Conservation (phyloP, 441 rosid genomes). For the Isatis lusitanica region DNA sequence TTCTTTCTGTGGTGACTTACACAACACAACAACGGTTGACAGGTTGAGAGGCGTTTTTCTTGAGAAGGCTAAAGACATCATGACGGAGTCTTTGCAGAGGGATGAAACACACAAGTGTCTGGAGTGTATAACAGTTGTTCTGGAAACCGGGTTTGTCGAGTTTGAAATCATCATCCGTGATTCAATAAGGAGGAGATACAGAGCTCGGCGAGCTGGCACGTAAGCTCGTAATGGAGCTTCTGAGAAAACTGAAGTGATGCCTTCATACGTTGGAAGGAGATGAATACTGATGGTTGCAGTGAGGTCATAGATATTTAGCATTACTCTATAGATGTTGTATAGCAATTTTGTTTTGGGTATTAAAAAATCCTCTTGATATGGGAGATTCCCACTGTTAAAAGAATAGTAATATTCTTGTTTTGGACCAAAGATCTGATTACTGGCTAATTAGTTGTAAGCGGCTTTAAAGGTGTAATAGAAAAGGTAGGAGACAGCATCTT, state of each 20-base stretch:
- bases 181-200: conserved; percentile 19
- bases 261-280: conserved; percentile 38
- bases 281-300: conserved; percentile 22
- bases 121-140: conserved; percentile 31
- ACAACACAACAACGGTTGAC: conserved; percentile 39
- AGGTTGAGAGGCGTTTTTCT: conserved; percentile 33
- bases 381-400: not conserved
- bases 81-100: conserved; percentile 38
- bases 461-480: not conserved
- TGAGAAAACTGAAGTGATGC: conserved; percentile 16
- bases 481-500: too few relatives aligned
- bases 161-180: conserved; percentile 40
- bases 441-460: not conserved
- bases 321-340: not conserved
- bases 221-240: not conserved
- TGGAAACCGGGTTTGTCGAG: conserved; percentile 36
- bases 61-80: conserved; percentile 31
- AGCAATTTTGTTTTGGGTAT: not conserved
- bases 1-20: too few relatives aligned
- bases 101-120: conserved; percentile 31
- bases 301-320: conserved; percentile 22
- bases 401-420: not conserved
- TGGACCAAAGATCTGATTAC: not conserved
- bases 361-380: not conserved
- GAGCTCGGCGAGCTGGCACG: not conserved